These are phyloP conservation scores for Mucor irregularis DNA, from an alignment of 371 early-diverging fungal genomes.

Conservation along the genomic window DNA sequence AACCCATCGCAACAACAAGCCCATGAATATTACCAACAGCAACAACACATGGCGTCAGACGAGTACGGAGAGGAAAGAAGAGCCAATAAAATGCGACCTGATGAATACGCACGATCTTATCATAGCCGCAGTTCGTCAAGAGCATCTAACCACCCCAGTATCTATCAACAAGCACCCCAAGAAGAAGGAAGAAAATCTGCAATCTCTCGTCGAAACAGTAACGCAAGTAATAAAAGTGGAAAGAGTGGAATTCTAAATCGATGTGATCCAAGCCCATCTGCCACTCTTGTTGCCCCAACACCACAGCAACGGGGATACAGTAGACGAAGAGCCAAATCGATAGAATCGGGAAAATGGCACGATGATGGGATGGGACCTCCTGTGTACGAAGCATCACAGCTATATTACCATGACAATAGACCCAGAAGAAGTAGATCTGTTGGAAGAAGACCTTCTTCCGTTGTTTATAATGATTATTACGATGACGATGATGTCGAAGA, in stretches of 20 bases:
- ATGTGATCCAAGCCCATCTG: not conserved
- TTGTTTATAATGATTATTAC: too few species aligned
- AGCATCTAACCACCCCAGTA: not conserved
- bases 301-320: not conserved
- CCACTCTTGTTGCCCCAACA: not conserved
- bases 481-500: too few species aligned
- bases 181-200: not conserved
- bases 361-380: too few species aligned
- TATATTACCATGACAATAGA: too few species aligned
- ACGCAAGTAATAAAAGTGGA: not conserved
- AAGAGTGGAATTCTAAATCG: too few species aligned
- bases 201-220: not conserved
- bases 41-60: too few species aligned
- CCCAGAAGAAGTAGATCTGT: too few species aligned
- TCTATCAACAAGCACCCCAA: not conserved
- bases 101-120: not conserved
- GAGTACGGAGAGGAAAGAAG: not conserved
- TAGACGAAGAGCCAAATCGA: not conserved
- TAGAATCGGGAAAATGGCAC: not conserved
- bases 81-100: not conserved
- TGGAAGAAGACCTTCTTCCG: too few species aligned
- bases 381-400: too few species aligned
- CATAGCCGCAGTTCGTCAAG: not conserved
- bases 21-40: too few species aligned
- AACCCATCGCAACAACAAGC: too few species aligned